phyloP scores from a whole-genome alignment of 805 yeast genomes.

The Kazachstania bromeliacearum region DNA sequence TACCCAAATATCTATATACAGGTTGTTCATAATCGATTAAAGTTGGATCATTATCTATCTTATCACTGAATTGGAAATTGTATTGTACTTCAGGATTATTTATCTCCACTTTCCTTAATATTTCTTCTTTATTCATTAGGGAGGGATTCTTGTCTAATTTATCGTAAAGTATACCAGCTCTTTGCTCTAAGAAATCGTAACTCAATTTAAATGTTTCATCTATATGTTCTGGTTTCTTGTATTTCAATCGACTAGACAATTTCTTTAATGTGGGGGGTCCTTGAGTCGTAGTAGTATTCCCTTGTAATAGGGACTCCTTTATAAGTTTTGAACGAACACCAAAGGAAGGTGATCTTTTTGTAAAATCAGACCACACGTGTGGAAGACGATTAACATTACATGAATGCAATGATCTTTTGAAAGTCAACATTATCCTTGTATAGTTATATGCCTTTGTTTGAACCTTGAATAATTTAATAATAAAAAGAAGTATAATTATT shows the following conservation, averaged over 20 bases:
- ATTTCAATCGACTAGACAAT: conserved; percentile 37
- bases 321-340: conserved; percentile 19
- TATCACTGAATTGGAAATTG: conserved; percentile 42
- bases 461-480: too few relatives aligned
- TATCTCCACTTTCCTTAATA: conserved; percentile 54
- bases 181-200: conserved; percentile 43
- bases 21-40: conserved; percentile 62
- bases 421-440: neutral
- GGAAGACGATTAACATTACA: neutral
- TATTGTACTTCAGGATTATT: conserved; percentile 79
- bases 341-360: conserved; percentile 21
- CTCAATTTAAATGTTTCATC: conserved; percentile 67
- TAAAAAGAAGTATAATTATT: too few relatives aligned
- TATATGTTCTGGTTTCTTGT: conserved; percentile 59
- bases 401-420: neutral
- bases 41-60: conserved; percentile 32
- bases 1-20: conserved; percentile 63
- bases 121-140: conserved; percentile 24
- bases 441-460: too few relatives aligned
- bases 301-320: conserved; percentile 29
- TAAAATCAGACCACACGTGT: conserved; percentile 25
- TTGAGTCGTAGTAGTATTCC: conserved; percentile 17
- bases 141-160: conserved; percentile 16
- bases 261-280: conserved; percentile 49
- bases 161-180: conserved; percentile 34